Evolutionary conservation across 2,329 filamentous ascomycete genomes (phyloP), one percentile per base, ranked within the genome.

Genomic region (Fusarium sp.): DNA sequence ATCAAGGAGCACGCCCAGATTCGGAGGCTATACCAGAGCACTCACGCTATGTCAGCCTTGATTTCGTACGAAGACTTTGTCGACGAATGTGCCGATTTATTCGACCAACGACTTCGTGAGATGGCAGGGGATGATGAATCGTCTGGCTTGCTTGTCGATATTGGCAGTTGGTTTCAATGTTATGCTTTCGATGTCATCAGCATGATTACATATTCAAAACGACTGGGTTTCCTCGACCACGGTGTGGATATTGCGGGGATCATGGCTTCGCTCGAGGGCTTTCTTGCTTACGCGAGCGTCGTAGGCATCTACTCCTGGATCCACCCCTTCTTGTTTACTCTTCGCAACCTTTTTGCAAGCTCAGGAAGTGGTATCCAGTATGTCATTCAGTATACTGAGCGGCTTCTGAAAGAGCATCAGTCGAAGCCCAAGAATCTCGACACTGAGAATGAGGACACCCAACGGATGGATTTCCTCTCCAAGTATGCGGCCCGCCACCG

Each of bases 181-280:
- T 86, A 82, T 58, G 84, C 83, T 0, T 85, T 85, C 44, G 83
- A 87, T 61, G 84, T 87, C 3, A 86, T 88, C 36, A 84, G 84
- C 2, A 79, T 83, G 36, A 84, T 88, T 43, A 86, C 83, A 0
- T 78, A 75, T 58, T 79, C 73, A 28, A 74, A 72, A 6, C 66
- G 74, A 0, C 78, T 82, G 68, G 85, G 84, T 0, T 85, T 87
- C 58, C 75, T 87, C 1, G 83, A 86, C 40, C 55, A 66, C 15
- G 84, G 83, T 0, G 73, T 82, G 7, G 86, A 87, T 52, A 79
- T 84, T 15, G 78, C 79, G 15, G 80, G 78, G 0, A 73, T 85
- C 1, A 82, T 86, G 15, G 36, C n/a, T n/a, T 16, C 41, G 6
- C 11, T 56, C 3, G 59, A 61, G 41, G 51, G 16, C 2, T 28